A percentile compares a stretch with the other conserved stretches of the same genome.
phyloP scores from a whole-genome alignment of 2,329 filamentous ascomycete genomes.

The Verticillium dahliae region DNA sequence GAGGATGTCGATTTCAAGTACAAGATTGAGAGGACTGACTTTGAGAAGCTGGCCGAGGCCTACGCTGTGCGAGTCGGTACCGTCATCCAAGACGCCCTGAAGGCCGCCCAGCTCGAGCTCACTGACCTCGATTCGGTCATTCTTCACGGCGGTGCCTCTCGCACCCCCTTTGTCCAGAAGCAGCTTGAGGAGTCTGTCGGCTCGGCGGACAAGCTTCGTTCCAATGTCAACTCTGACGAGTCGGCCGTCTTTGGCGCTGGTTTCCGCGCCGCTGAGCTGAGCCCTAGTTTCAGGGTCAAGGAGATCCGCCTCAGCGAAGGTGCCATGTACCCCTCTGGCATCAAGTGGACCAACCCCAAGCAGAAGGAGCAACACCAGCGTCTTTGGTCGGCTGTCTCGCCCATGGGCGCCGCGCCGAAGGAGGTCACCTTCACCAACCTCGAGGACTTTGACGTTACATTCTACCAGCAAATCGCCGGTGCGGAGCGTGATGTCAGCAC shows the following conservation, averaged over 20 bases:
- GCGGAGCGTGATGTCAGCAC: constrained; percentile 56
- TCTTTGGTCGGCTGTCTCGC: constrained; percentile 73
- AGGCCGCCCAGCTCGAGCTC: constrained; percentile 64
- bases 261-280: constrained; percentile 87
- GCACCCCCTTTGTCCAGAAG: constrained; percentile 92
- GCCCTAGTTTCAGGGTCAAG: constrained; percentile 95
- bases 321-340: constrained; percentile 63
- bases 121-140: constrained; percentile 83
- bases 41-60: constrained; percentile 68
- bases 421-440: constrained; percentile 78
- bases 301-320: constrained; percentile 83
- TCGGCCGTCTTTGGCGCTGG: constrained; percentile 92
- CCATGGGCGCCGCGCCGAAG: constrained; percentile 69
- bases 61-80: constrained; percentile 62
- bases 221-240: constrained; percentile 95
- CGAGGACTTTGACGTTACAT: constrained; percentile 72
- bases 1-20: constrained; percentile 93
- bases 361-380: constrained; percentile 71
- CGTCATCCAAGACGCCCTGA: constrained; percentile 69
- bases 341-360: constrained; percentile 67
- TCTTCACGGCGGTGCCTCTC: constrained; percentile 81
- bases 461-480: constrained; percentile 65
- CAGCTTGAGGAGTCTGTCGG: constrained; percentile 72
- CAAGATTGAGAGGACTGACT: constrained; percentile 72
- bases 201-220: constrained; percentile 70